These are phyloP conservation scores for Fagus sylvatica DNA, from an alignment of 306 rosid genomes.

Conservation along the genomic window DNA sequence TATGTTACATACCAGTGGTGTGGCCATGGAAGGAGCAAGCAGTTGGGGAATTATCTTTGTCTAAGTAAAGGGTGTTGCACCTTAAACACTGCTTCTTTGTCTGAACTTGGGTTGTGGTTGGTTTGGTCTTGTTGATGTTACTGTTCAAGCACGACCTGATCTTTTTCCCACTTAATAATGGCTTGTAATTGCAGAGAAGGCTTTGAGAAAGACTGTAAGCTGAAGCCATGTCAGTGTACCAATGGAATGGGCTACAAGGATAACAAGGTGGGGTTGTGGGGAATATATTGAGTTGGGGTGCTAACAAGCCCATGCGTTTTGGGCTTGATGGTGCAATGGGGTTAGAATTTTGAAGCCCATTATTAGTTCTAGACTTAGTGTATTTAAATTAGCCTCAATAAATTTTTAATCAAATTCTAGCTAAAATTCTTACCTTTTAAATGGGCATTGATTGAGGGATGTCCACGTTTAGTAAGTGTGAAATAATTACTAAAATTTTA, in stretches of 20 bases:
- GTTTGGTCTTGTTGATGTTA: conserved; percentile 4
- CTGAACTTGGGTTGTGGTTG: conserved; percentile 18
- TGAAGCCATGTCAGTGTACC: conserved; percentile 29
- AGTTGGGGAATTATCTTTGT: conserved; percentile 50
- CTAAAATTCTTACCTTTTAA: too few species aligned
- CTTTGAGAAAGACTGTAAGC: conserved; percentile 22
- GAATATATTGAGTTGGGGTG: too few species aligned
- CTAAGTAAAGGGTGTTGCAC: conserved; percentile 62
- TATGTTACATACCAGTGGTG: conserved; percentile 48
- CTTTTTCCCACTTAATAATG: conserved; percentile 20
- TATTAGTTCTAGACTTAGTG: too few species aligned
- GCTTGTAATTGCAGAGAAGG: conserved; percentile 18
- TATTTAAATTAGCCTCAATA: too few species aligned
- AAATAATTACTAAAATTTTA: too few species aligned
- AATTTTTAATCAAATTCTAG: too few species aligned
- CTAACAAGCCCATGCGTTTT: background rate
- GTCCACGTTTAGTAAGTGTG: too few species aligned
- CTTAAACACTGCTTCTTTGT: conserved; percentile 59
- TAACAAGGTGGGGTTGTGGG: background rate
- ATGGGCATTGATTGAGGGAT: too few species aligned
- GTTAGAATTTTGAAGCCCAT: too few species aligned
- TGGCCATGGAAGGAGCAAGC: conserved; percentile 93
- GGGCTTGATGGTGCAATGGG: background rate
- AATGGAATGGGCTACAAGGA: background rate
- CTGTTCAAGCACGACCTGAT: conserved; percentile 37